Conservation (phyloP, 116 monocot genomes). For the Dioscorea cayenensis region DNA sequence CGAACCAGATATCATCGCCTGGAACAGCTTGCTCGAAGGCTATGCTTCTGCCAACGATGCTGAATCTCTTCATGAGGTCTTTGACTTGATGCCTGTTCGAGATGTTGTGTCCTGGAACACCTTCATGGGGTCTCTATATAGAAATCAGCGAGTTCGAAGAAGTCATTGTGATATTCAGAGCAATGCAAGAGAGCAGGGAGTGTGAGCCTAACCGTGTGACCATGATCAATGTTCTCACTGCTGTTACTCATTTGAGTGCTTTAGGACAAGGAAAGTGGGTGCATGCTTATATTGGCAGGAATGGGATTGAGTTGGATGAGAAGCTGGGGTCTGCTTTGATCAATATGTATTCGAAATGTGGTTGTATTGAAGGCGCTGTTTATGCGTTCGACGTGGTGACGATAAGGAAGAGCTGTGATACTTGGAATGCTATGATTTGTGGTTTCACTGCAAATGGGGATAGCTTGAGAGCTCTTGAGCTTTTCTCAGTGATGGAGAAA, state of each 20-base stretch:
- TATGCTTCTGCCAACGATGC: conserved; percentile 34
- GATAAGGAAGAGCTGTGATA: conserved; percentile 21
- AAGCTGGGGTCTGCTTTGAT: conserved; percentile 47
- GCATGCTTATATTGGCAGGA: conserved; percentile 29
- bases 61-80: conserved; percentile 28
- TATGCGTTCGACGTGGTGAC: conserved; percentile 21
- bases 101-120: conserved; percentile 79
- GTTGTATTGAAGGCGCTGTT: conserved; percentile 38
- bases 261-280: conserved; percentile 48
- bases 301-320: conserved; percentile 29
- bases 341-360: conserved; percentile 67
- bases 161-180: conserved; percentile 32
- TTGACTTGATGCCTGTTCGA: conserved; percentile 23
- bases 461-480: conserved; percentile 24
- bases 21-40: conserved; percentile 57
- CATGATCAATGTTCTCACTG: conserved; percentile 30
- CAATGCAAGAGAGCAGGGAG: conserved; percentile 33
- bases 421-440: conserved; percentile 60
- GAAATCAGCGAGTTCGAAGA: conserved; percentile 31
- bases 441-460: conserved; percentile 44
- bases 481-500: conserved; percentile 36
- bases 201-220: conserved; percentile 35
- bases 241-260: conserved; percentile 35
- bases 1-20: conserved; percentile 36
- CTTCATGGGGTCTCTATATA: conserved; percentile 33